phyloP scores from a whole-genome alignment of 2,329 filamentous ascomycete species.

The Cercospora sesami region DNA sequence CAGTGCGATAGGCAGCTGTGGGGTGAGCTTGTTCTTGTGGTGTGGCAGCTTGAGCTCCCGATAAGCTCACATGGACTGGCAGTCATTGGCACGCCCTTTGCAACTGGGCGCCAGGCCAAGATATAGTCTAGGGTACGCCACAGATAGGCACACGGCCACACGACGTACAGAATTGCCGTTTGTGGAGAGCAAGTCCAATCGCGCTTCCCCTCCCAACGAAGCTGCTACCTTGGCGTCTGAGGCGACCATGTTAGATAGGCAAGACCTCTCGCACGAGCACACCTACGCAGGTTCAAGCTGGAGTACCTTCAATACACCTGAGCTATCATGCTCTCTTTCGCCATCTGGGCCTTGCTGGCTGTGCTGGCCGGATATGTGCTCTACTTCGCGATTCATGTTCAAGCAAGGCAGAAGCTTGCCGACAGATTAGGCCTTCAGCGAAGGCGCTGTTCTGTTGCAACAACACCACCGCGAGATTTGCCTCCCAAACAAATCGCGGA shows the following conservation, averaged over 20 bases:
- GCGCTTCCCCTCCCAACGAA: not conserved
- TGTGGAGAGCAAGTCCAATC: not conserved
- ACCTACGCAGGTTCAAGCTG: not conserved
- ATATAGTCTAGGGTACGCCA: not conserved
- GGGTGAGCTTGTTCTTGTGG: not conserved
- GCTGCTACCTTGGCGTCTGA: not conserved
- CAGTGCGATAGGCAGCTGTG: not conserved
- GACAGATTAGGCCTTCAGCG: not conserved
- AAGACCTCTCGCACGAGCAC: not conserved
- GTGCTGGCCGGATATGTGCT: not conserved
- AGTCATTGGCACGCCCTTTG: not conserved
- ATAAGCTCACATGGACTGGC: not conserved
- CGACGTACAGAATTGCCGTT: conserved; percentile 1
- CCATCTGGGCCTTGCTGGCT: not conserved
- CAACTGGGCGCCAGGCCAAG: not conserved
- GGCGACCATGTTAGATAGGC: not conserved
- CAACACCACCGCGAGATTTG: not conserved
- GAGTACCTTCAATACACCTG: not conserved
- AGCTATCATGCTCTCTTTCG: not conserved
- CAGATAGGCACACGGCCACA: conserved; percentile 3
- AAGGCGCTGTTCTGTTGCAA: not conserved
- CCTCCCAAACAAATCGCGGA: not conserved
- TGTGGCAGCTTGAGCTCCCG: not conserved
- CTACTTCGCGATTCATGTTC: not conserved
- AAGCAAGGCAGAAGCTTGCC: not conserved